A percentile compares a stretch with the other conserved stretches of the same genome.
phyloP scores from a whole-genome alignment of 192 early-diverging fungal species.

The Podila horticola region DNA sequence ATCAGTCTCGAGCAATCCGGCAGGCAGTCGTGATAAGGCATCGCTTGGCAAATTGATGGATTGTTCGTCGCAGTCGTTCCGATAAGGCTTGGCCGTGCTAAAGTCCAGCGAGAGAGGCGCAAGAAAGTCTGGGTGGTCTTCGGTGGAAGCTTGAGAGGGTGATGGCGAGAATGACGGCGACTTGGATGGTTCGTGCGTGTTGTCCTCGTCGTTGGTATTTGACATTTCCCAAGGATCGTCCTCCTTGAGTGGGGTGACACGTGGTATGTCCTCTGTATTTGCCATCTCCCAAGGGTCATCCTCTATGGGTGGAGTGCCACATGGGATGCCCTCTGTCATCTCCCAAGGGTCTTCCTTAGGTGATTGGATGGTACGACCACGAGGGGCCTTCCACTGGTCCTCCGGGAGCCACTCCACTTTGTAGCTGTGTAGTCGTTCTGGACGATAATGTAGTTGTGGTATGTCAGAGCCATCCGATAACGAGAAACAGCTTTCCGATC shows the following conservation, averaged over 20 bases:
- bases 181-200: no score
- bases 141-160: no score
- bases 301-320: not conserved
- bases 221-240: not conserved
- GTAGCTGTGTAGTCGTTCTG: not conserved
- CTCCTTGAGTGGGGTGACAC: not conserved
- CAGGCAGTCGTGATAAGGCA: not conserved
- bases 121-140: not conserved
- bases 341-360: not conserved
- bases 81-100: constrained; percentile 7
- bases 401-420: not conserved
- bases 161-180: no score
- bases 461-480: no score
- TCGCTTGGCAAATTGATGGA: not conserved
- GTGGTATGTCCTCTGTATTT: not conserved
- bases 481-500: not conserved
- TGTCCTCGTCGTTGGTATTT: not conserved
- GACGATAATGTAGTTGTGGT: no score
- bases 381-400: not conserved
- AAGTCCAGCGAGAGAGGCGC: constrained; percentile 2
- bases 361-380: not conserved
- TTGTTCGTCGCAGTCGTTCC: not conserved
- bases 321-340: not conserved
- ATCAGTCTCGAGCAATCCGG: not conserved
- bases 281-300: not conserved